These are phyloP conservation scores for Dioszegia aurantiaca DNA, from an alignment of 768 basidiomycete species.

Conservation along the genomic window DNA sequence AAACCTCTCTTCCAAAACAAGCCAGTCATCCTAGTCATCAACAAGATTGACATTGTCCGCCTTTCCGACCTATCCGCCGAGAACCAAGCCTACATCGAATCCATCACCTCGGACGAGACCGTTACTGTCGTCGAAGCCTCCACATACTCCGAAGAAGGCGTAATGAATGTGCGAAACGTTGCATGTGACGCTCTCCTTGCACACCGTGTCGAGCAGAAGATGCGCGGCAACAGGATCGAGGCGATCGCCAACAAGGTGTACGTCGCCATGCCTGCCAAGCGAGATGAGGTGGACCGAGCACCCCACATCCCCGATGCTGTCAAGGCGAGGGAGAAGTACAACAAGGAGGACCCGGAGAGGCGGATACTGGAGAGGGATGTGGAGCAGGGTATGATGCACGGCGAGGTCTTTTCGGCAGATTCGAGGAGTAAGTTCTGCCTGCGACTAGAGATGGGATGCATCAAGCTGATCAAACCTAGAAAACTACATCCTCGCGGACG, in stretches of 20 bases:
- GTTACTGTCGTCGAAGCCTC: conserved; percentile 77
- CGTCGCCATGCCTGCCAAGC: conserved; percentile 82
- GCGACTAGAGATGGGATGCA: background rate
- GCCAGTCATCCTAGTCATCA: conserved; percentile 89
- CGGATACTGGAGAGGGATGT: conserved; percentile 71
- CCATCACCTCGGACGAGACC: conserved; percentile 69
- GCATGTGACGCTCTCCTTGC: conserved; percentile 95
- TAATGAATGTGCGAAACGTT: conserved; percentile 91
- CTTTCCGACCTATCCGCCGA: conserved; percentile 78
- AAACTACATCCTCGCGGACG: conserved; percentile 81
- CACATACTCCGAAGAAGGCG: conserved; percentile 93
- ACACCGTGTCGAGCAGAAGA: conserved; percentile 87
- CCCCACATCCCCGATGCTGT: conserved; percentile 87
- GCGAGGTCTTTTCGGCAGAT: conserved; percentile 84
- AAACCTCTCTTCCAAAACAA: conserved; percentile 94
- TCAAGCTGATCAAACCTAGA: conserved; percentile 57
- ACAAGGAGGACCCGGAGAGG: conserved; percentile 80
- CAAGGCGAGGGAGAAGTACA: conserved; percentile 73
- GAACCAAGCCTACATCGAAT: conserved; percentile 74
- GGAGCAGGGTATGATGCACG: conserved; percentile 71
- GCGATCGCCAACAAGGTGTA: conserved; percentile 91
- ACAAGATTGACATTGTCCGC: conserved; percentile 93
- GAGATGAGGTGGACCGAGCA: conserved; percentile 82
- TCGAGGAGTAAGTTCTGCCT: conserved; percentile 68
- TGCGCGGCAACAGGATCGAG: conserved; percentile 90